Conservation (phyloP, 495 filamentous ascomycete species). For the Daldinia bambusicola region DNA sequence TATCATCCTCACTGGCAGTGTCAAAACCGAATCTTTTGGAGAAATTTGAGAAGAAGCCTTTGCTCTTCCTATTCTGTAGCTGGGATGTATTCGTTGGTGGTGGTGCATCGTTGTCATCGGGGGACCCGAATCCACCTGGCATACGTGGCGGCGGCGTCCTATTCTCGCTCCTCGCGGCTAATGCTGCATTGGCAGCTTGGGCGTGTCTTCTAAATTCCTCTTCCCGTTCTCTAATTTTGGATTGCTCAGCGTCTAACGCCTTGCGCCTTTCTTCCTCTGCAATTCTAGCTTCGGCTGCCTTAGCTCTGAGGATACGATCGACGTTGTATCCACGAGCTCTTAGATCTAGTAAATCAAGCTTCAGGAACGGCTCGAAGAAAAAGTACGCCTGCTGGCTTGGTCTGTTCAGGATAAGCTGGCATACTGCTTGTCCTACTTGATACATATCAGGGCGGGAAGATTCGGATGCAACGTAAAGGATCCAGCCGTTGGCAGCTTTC, state of each 20-base stretch:
- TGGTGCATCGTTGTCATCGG: constrained; percentile 52
- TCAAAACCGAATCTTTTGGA: constrained; percentile 74
- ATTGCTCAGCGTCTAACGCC: constrained; percentile 78
- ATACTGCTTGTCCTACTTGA: constrained; percentile 86
- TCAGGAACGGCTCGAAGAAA: constrained; percentile 87
- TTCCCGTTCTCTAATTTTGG: constrained; percentile 68
- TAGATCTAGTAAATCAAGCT: constrained; percentile 76
- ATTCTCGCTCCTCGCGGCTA: constrained; percentile 43
- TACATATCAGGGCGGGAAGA: constrained; percentile 74
- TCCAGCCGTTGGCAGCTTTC: constrained; percentile 46
- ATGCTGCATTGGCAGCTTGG: constrained; percentile 50
- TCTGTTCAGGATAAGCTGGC: constrained; percentile 79
- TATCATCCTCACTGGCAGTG: constrained; percentile 52
- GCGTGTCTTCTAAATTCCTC: constrained; percentile 63
- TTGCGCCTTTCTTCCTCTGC: constrained; percentile 83
- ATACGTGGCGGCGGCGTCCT: constrained; percentile 57
- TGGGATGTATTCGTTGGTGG: constrained; percentile 42
- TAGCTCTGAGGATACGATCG: constrained; percentile 85
- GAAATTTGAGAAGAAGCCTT: constrained; percentile 71
- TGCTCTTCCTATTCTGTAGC: constrained; percentile 40
- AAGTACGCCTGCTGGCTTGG: constrained; percentile 86
- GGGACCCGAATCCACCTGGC: constrained; percentile 76
- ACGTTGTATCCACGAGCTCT: constrained; percentile 92
- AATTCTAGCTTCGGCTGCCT: constrained; percentile 83
- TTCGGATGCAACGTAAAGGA: constrained; percentile 63